phyloP scores from a whole-genome alignment of 371 early-diverging fungal genomes.

The Dichotomocladium elegans region DNA sequence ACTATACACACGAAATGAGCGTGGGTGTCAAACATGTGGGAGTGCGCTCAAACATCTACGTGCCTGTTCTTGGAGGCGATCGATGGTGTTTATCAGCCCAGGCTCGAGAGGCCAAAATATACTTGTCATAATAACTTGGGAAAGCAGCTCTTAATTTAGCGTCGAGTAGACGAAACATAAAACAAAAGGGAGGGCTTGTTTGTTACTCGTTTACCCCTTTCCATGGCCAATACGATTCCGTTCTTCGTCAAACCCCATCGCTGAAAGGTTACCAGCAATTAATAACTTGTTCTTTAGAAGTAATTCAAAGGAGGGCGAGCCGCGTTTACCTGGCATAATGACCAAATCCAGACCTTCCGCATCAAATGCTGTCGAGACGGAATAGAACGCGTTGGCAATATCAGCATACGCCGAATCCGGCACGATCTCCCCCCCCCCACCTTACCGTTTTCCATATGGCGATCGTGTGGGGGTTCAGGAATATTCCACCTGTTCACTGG shows the following conservation, averaged over 20 bases:
- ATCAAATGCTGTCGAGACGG: constrained; percentile 53
- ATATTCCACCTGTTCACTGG: constrained; percentile 68
- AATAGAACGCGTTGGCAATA: background rate
- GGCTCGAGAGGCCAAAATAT: constrained; percentile 22
- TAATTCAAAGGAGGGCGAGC: too few relatives aligned
- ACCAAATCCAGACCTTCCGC: constrained; percentile 58
- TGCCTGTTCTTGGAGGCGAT: constrained; percentile 28
- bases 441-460: constrained; percentile 54
- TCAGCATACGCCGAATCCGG: background rate
- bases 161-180: too few relatives aligned
- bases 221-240: constrained; percentile 70
- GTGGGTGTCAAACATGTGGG: too few relatives aligned
- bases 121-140: constrained; percentile 47
- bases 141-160: too few relatives aligned
- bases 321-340: constrained; percentile 56
- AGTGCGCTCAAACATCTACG: too few relatives aligned
- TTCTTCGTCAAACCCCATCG: constrained; percentile 61
- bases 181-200: too few relatives aligned
- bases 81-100: constrained; percentile 25
- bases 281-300: too few relatives aligned
- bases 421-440: background rate
- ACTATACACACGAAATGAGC: constrained; percentile 22
- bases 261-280: too few relatives aligned
- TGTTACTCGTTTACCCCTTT: constrained; percentile 66
- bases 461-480: constrained; percentile 57